Base-by-base conservation (phyloP, 257 asterid species). In the Cinchona pubescens region DNA sequence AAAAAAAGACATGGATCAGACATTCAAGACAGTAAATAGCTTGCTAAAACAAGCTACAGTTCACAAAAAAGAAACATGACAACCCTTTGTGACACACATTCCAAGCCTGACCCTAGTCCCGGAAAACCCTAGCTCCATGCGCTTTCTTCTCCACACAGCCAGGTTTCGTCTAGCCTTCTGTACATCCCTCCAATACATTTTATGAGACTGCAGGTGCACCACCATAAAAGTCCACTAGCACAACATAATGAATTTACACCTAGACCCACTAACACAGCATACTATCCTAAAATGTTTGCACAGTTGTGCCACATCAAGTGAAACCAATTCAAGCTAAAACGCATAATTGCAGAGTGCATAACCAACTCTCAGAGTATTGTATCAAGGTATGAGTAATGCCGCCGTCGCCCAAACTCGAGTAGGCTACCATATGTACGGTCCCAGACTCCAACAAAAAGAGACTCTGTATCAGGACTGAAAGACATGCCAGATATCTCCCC, bases 401-500 rank as follows among this genome's bases (percentile, higher is more conserved):
- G 87, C 62, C 85, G 79, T 60, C 98, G 82, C 30, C 92, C 89
- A 71, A 79, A 90, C 89, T 94, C 97, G 2, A 94, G 93, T 27
- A 94, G 97, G 85, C 97, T 90, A 58, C 97, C 96, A 34, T 89
- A 94, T 0, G 97, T 94, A 37, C 97, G 96, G 79, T 94, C 97
- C 96, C 97, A 90, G 45, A 94, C 91, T 74, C 98, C 98, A 12
- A 92, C 67, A 66, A 92, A 94, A 59, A 94, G 93, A 38, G 98
- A 83, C 74, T 94, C 96, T 0, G 97, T 85, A 67, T 94, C 97
- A 1, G 97, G 98, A 81, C 98, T 94, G 70, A 89, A 92, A 4
- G 98, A 89, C 75, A 90, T 83, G 45, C 98, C 98, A 1, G 97
- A 94, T 74, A 90, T 90, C 88, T 94, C 98, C 59, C 98, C 98